Base-by-base conservation (phyloP, 192 early-diverging fungal species). In the Entomortierella parvispora region DNA sequence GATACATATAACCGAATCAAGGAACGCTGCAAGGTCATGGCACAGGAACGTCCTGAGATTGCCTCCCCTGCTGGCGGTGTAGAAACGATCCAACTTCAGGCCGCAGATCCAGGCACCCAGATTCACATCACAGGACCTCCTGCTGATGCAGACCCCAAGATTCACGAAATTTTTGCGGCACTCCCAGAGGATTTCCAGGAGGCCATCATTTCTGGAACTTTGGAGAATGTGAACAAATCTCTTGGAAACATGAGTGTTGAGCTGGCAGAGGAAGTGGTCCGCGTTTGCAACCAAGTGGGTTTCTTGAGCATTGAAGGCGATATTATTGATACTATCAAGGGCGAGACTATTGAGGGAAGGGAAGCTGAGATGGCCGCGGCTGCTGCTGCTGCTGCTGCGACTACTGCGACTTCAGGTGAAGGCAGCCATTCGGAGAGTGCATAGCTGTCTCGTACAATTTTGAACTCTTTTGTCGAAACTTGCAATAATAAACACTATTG, bases 191-290 rank as follows among this genome's bases (percentile, higher is more conserved):
- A 87, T 32, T 93, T 96, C 70, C 90, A 90, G 79, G 82, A 84
- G 11, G 96, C 96, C 4, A 75, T 99, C 7, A 70, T 90, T 42
- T 85, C 89, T 2, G 90, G 88, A 25, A 92, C 94, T 25, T 79
- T 97, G 12, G 93, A 92, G 9, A 90, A 90, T 37, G 91, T 99
- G 44, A 97, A 99, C 79, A 90, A 86, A 34, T 90, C 88, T 29
- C 78, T 99, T 33, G 90, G 87, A 28, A 87, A 81, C 7, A 87
- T 93, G 56, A 62, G 80, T 4, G 87, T 90, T 0, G 82, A 90
- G 23, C 87, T 94, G 63, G 94, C 91, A 6, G 93, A 96, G 81
- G 80, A 85, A 52, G 74, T 95, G n/a, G 84, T 98, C 20, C 65
- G 88, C 28, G 79, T 89, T 15, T 94, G 93, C 56, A 87, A 86